Percentiles rank a stretch among this genome's conserved stretches.
Evolutionary conservation across 768 basidiomycete genomes (phyloP).

Genomic region (Phanerodontia chrysosporium): DNA sequence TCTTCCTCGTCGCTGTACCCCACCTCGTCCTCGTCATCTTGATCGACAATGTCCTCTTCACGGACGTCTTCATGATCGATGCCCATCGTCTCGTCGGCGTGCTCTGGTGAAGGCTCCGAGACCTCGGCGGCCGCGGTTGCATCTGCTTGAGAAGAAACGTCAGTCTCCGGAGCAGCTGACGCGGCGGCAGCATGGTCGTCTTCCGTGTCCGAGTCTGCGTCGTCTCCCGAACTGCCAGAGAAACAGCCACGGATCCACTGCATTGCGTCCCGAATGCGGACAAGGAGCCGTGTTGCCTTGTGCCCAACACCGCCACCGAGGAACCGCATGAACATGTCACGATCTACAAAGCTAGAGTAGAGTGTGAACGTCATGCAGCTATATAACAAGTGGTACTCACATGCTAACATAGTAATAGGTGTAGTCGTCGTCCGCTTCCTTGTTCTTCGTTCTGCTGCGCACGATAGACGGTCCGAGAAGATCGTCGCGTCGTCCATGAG

Average conservation of each 20-base stretch:
- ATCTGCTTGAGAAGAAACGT: too few relatives aligned
- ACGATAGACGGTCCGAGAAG: conserved; percentile 4
- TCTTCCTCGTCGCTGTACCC: background rate
- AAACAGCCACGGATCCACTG: background rate
- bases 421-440: conserved; percentile 7
- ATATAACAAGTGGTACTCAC: conserved; percentile 12
- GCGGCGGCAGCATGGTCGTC: too few relatives aligned
- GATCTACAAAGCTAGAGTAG: conserved; percentile 22
- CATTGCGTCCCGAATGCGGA: background rate
- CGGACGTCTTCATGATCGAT: too few relatives aligned
- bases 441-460: background rate
- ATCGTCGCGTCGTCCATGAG: conserved; percentile 17
- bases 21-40: too few relatives aligned
- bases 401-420: conserved; percentile 25
- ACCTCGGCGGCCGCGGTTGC: too few relatives aligned
- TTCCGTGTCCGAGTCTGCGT: background rate
- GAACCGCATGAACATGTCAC: conserved; percentile 24
- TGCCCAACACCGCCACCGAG: conserved; percentile 1
- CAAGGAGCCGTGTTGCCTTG: background rate
- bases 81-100: too few relatives aligned
- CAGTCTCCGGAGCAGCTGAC: too few relatives aligned
- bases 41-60: too few relatives aligned
- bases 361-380: background rate
- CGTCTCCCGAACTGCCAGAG: background rate
- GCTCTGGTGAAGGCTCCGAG: too few relatives aligned